Percentiles rank a stretch among this genome's conserved stretches.
phyloP scores from a whole-genome alignment of 495 filamentous ascomycete genomes.

The Aspergillus indologenus region DNA sequence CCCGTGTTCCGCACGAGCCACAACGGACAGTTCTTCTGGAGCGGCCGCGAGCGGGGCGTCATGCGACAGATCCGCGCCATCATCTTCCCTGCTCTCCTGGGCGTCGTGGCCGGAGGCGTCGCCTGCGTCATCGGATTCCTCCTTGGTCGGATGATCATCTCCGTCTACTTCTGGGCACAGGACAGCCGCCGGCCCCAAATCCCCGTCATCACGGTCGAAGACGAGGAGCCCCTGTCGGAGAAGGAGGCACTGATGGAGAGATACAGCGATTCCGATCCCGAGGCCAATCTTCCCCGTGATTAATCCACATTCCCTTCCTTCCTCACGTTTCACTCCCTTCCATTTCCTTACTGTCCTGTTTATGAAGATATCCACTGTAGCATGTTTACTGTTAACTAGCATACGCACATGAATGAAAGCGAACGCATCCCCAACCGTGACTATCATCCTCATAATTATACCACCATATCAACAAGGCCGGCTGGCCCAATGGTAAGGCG shows the following conservation, averaged over 20 bases:
- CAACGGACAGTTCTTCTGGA: conserved; percentile 17
- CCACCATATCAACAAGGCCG: conserved; percentile 21
- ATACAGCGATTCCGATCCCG: conserved; percentile 13
- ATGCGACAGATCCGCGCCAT: conserved; percentile 29
- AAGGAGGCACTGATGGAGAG: conserved; percentile 17
- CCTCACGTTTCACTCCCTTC: background rate
- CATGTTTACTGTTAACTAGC: background rate
- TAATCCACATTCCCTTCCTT: background rate
- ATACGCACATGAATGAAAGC: conserved; percentile 4
- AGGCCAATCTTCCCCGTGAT: conserved; percentile 12
- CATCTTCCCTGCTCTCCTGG: conserved; percentile 39
- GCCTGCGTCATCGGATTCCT: conserved; percentile 43
- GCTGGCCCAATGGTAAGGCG: conserved; percentile 69
- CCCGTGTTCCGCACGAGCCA: background rate
- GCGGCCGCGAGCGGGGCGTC: conserved; percentile 21
- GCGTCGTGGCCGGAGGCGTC: conserved; percentile 37
- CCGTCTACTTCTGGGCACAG: conserved; percentile 24
- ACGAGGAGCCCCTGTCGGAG: conserved; percentile 17
- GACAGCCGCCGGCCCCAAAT: conserved; percentile 11
- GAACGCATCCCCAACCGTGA: background rate
- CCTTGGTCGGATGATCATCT: conserved; percentile 35
- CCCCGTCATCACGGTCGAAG: conserved; percentile 13
- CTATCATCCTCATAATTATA: background rate
- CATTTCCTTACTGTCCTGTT: background rate
- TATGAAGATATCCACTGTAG: conserved; percentile 7